Evolutionary conservation across 164 flowering plant species (phyloP).

Genomic region (Saururus chinensis): DNA sequence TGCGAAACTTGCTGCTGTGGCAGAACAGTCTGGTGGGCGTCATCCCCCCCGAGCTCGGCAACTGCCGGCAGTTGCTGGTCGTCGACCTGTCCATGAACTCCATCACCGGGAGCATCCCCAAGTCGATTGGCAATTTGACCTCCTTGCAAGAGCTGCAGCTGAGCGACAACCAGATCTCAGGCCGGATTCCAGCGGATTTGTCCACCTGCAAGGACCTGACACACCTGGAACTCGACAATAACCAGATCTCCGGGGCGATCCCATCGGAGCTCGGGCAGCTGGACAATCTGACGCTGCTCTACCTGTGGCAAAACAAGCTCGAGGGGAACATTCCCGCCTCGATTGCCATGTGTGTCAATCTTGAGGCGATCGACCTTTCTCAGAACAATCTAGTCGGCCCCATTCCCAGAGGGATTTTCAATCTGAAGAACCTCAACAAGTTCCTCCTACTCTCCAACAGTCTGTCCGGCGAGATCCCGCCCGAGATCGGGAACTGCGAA

Average conservation of each 20-base stretch:
- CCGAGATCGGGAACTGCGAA: slow-evolving; percentile 81
- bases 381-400: slow-evolving; percentile 60
- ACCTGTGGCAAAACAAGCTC: slow-evolving; percentile 78
- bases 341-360: slow-evolving; percentile 48
- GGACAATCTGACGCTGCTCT: slow-evolving; percentile 58
- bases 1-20: slow-evolving; percentile 69
- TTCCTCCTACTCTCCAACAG: slow-evolving; percentile 70
- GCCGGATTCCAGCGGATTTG: slow-evolving; percentile 58
- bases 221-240: slow-evolving; percentile 87
- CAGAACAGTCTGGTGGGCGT: slow-evolving; percentile 80
- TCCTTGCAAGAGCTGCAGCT: slow-evolving; percentile 68
- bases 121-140: slow-evolving; percentile 43
- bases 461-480: slow-evolving; percentile 72
- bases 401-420: slow-evolving; percentile 59
- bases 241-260: slow-evolving; percentile 63
- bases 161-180: slow-evolving; percentile 70
- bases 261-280: slow-evolving; percentile 53
- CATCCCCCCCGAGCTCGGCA: slow-evolving; percentile 68
- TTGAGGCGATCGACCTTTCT: slow-evolving; percentile 87
- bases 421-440: slow-evolving; percentile 71
- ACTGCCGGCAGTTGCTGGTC: slow-evolving; percentile 46
- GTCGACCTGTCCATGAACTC: slow-evolving; percentile 75
- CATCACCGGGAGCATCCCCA: slow-evolving; percentile 63
- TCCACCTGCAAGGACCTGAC: slow-evolving; percentile 50
- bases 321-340: slow-evolving; percentile 66